A percentile compares a stretch with the other conserved stretches of the same genome.
phyloP scores from a whole-genome alignment of 176 grass and related monocot genomes.

The Hyparrhenia diplandra region DNA sequence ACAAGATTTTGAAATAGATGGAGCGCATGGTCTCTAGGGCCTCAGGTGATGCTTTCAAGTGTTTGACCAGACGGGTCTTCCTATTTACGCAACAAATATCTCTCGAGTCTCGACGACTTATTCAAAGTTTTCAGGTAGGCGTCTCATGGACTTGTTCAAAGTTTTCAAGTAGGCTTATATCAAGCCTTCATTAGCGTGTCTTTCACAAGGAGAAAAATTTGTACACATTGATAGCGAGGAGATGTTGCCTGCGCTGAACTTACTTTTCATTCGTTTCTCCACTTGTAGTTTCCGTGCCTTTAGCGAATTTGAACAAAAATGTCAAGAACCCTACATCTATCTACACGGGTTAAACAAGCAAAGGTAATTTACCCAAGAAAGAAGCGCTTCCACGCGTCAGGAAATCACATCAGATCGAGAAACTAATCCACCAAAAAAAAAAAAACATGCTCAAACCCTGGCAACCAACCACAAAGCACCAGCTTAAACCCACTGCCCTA shows the following conservation, averaged over 20 bases:
- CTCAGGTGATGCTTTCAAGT: slow-evolving; percentile 18
- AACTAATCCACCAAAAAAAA: neutral
- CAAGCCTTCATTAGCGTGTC: neutral
- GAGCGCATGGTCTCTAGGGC: slow-evolving; percentile 2
- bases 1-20: slow-evolving; percentile 20
- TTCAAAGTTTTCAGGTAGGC: neutral
- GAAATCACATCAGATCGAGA: slow-evolving; percentile 24
- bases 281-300: neutral
- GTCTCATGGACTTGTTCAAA: neutral
- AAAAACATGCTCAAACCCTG: neutral
- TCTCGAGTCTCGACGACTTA: neutral
- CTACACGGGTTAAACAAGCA: neutral
- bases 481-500: neutral
- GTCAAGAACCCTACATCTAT: neutral
- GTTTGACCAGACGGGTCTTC: neutral
- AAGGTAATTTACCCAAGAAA: too few relatives aligned
- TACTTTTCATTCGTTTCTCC: neutral
- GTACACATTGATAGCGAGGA: neutral
- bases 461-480: neutral
- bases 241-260: neutral
- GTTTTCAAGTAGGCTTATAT: neutral
- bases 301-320: slow-evolving; percentile 10
- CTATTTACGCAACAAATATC: neutral
- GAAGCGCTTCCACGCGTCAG: neutral
- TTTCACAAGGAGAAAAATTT: neutral